Conservation (phyloP, 106 monocot genomes). For the Acorus calamus region DNA sequence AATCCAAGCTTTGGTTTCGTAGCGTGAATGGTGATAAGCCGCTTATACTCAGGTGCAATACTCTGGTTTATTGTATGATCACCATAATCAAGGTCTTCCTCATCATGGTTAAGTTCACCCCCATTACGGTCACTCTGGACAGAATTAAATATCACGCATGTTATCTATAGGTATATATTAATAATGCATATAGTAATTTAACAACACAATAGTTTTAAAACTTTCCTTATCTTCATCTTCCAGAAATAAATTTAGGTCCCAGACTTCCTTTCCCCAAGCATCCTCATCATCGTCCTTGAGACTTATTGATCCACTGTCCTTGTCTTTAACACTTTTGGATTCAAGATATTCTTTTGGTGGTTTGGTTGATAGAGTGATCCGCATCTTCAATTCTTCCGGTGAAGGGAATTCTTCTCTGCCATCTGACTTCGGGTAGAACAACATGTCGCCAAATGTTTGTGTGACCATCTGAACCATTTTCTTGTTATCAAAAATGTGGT, state of each 20-base stretch:
- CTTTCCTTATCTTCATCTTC: conserved; percentile 1
- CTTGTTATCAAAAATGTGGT: neutral
- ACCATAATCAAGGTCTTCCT: conserved; percentile 30
- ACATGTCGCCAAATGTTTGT: conserved; percentile 35
- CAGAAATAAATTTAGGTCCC: conserved; percentile 5
- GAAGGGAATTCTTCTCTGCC: conserved; percentile 20
- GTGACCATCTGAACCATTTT: conserved; percentile 43
- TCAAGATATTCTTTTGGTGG: conserved; percentile 49
- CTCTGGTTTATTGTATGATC: conserved; percentile 10
- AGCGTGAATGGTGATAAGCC: conserved; percentile 59
- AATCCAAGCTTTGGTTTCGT: conserved; percentile 41
- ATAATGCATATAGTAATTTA: no score
- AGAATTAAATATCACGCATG: no score
- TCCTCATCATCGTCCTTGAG: conserved; percentile 9
- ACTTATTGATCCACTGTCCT: conserved; percentile 4
- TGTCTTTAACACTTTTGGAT: conserved; percentile 13
- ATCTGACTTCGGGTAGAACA: conserved; percentile 23
- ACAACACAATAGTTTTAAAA: neutral
- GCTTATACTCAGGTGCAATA: conserved; percentile 43
- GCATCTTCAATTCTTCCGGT: conserved; percentile 33
- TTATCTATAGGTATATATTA: no score
- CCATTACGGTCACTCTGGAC: neutral
- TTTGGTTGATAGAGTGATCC: conserved; percentile 51
- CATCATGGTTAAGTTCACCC: conserved; percentile 21
- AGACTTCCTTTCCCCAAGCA: conserved; percentile 26